Base-by-base conservation (phyloP, 352 stramenopile species). In the Thraustochytrium striatum region DNA sequence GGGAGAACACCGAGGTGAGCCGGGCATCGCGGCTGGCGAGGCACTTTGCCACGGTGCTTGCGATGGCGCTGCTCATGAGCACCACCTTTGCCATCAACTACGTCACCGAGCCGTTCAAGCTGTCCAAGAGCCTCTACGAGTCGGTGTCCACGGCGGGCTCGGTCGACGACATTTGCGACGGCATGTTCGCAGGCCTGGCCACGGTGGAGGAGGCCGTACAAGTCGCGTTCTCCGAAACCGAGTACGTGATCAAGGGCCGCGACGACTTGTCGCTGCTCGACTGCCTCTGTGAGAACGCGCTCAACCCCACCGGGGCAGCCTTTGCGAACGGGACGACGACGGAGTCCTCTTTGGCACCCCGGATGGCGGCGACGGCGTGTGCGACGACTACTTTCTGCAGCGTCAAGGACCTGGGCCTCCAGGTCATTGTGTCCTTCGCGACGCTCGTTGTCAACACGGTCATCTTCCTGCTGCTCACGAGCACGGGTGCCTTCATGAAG, bases 1-100 rank as follows among this genome's bases (percentile, higher is more conserved):
- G 69, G 69, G 78, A 81, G 41, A 82, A 82, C 47, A 21, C 65
- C 32, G 53, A 70, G 41, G 79, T 82, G 5, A 52, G 33, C 43
- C 11, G 2, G 16, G 13, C 25, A 5, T 5, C 16, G 32, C 78
- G 65, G 25, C 28, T 3, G 3, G 19, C 55, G 13, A 68, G 78
- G 3, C 62, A 75, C 28, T 38, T 82, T 3, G 33, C 30, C 44
- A 82, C 70, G 2, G 3, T 47, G 9, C 32, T 82, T 2, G 5
- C 82, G 41, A 82, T 82, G 70, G 13, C 38, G 28, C 11, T 81
- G 0, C 47, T 82, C 2, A 28, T 70, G 5, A 55, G 13, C n/a
- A 19, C 61, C 8, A 33, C 43, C 30, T 7, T 82, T 2, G 3
- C 38, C 3, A 33, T 82, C 41, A 72, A 41, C 21, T 61, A 82